These are phyloP conservation scores for Akanthomyces muscarius DNA, from an alignment of 2,329 filamentous ascomycete genomes.

Conservation along the genomic window DNA sequence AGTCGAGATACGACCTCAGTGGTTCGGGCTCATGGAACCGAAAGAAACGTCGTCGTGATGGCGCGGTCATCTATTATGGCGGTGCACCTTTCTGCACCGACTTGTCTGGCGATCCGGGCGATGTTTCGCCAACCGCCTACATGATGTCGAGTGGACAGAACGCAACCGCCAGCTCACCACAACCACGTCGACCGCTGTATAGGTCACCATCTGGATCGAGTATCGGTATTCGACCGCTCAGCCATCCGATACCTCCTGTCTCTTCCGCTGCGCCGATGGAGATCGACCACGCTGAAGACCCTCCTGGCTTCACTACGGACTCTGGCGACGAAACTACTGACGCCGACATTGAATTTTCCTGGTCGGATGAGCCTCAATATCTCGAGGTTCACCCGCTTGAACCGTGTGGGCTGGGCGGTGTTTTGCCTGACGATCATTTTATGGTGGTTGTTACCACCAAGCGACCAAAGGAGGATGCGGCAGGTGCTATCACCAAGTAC, in stretches of 20 bases:
- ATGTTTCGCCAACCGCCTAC: slow-evolving; percentile 45
- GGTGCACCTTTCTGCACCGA: slow-evolving; percentile 79
- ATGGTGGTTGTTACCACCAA: slow-evolving; percentile 51
- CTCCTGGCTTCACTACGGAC: slow-evolving; percentile 32
- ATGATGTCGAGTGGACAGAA: slow-evolving; percentile 44
- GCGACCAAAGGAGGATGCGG: slow-evolving; percentile 33
- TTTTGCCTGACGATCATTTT: slow-evolving; percentile 62
- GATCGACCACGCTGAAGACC: slow-evolving; percentile 27
- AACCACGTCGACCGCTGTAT: slow-evolving; percentile 26
- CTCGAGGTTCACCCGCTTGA: slow-evolving; percentile 42
- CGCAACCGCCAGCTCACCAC: slow-evolving; percentile 21
- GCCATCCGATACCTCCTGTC: slow-evolving; percentile 22
- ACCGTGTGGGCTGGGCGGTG: slow-evolving; percentile 56
- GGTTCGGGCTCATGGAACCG: slow-evolving; percentile 46
- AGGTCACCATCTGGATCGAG: slow-evolving; percentile 50
- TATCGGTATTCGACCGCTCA: slow-evolving; percentile 47
- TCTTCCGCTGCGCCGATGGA: slow-evolving; percentile 26
- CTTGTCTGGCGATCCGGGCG: slow-evolving; percentile 62
- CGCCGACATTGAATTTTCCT: slow-evolving; percentile 42
- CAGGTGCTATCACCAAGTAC: slow-evolving; percentile 1
- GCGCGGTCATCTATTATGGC: slow-evolving; percentile 79
- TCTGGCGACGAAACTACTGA: slow-evolving; percentile 35
- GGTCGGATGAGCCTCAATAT: slow-evolving; percentile 43
- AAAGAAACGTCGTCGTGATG: slow-evolving; percentile 57
- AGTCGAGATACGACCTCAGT: slow-evolving; percentile 44